Percentiles rank a stretch among this genome's conserved stretches.
Evolutionary conservation across 129 eudicot genomes (phyloP).

Genomic region (Logfia minima): DNA sequence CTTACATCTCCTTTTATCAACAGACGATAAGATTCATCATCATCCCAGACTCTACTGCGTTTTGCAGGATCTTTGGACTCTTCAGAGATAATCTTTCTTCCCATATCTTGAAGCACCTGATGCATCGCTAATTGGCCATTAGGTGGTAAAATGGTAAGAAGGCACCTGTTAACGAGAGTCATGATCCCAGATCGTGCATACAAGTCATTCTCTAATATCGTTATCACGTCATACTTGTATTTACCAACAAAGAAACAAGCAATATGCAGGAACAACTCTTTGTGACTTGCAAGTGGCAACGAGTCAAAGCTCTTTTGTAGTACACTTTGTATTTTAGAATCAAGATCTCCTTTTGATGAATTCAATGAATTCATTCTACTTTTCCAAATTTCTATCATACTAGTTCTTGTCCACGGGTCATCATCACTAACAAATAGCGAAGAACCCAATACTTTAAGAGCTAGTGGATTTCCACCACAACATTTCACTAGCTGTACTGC

Average conservation of each 20-base stretch:
- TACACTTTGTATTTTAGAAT: neutral
- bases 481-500: neutral
- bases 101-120: conserved; percentile 23
- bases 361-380: neutral
- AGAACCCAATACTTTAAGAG: conserved; percentile 23
- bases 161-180: conserved; percentile 10
- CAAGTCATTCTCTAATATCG: neutral
- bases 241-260: conserved; percentile 19
- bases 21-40: conserved; percentile 8
- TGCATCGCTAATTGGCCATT: neutral
- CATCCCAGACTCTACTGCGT: neutral
- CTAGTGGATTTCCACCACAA: conserved; percentile 20
- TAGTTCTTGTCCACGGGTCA: neutral
- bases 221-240: neutral
- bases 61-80: conserved; percentile 14
- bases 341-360: conserved; percentile 10
- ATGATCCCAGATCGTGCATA: conserved; percentile 3
- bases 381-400: neutral
- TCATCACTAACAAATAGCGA: conserved; percentile 9
- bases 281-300: conserved; percentile 2
- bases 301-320: conserved; percentile 17
- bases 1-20: conserved; percentile 34
- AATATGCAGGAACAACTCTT: conserved; percentile 19
- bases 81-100: neutral
- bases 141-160: neutral